Base-by-base conservation (phyloP, 352 stramenopile genomes). In the Globisporangium cylindrosporum region DNA sequence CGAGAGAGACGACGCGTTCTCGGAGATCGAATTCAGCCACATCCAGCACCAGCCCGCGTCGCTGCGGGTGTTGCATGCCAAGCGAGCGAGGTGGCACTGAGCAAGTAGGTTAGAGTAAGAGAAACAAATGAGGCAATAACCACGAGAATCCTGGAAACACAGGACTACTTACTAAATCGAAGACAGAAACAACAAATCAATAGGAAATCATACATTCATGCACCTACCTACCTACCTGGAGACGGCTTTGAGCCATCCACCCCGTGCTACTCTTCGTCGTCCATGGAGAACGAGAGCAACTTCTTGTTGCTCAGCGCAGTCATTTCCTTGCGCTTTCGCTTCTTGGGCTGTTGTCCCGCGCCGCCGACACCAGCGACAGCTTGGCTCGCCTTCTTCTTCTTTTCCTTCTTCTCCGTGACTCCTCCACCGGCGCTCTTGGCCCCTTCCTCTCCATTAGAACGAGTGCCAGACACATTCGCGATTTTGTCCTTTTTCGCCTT, bases 281-380 rank as follows among this genome's bases (percentile, higher is more conserved):
- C 85, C 76, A 93, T 89, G 14, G 85, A 93, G 66, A 94, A 94
- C 20, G 85, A 94, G 7, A 94, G 66, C 51, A 94, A 68, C 62
- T 89, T 92, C 68, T 88, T 88, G 74, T 93, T 91, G 63, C 71
- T 86, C n/a, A 93, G 69, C 41, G 72, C 82, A 20, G 62, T 73
- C 25, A 61, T 58, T 43, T 86, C 73, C 66, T 80, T 82, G 22
- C 80, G 82, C 64, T 94, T 94, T 49, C 87, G 84, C 69, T 89
- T 89, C 29, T 64, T 74, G 20, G 46, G 34, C 22, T 32, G 43
- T 25, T 61, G 46, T 8, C 32, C 22, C 24, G 73, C 64, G 22
- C 24, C 68, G n/a, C 24, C 68, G n/a, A 73, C 66, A 10, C 55
- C 57, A 22, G 43, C 85, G 8, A 91, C 76, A 8, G 58, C 70